These are phyloP conservation scores for Aspergillus steynii DNA, from an alignment of 495 filamentous ascomycete genomes.

Conservation along the genomic window DNA sequence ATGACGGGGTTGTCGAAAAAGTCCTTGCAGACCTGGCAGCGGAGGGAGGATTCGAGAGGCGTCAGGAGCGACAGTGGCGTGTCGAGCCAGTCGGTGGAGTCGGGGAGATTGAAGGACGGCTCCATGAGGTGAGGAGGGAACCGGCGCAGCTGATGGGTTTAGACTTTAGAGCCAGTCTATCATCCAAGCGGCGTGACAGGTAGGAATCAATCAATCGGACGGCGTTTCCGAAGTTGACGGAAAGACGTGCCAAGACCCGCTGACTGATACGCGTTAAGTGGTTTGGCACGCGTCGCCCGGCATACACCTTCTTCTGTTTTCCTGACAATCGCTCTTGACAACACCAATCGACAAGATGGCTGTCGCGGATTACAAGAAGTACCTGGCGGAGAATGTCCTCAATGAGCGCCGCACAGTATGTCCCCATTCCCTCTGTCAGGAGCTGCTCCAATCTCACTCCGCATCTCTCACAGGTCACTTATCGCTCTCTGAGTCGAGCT, in stretches of 20 bases:
- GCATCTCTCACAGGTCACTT: conserved; percentile 65
- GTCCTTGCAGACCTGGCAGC: conserved; percentile 97
- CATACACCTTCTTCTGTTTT: not conserved
- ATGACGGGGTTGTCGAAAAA: conserved; percentile 93
- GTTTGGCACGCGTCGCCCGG: conserved; percentile 38
- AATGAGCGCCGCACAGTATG: conserved; percentile 74
- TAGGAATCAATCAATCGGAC: conserved; percentile 1
- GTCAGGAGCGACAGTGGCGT: conserved; percentile 73
- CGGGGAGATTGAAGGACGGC: conserved; percentile 63
- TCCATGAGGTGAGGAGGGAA: conserved; percentile 35
- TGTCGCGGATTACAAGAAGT: conserved; percentile 62
- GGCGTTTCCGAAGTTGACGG: conserved; percentile 14
- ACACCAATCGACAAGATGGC: conserved; percentile 42
- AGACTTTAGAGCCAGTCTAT: not conserved
- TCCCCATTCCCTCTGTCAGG: conserved; percentile 8
- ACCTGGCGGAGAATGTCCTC: conserved; percentile 73
- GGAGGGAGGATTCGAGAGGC: conserved; percentile 79
- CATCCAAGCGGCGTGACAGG: not conserved
- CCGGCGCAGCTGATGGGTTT: conserved; percentile 1
- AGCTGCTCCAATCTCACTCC: conserved; percentile 5
- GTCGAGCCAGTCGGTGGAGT: conserved; percentile 91
- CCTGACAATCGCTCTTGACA: conserved; percentile 5
- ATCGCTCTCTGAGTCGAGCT: conserved; percentile 75
- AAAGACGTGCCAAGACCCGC: conserved; percentile 42
- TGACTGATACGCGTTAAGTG: conserved; percentile 56